Percentiles rank a stretch among this genome's conserved stretches.
Evolutionary conservation across 306 rosid genomes (phyloP).

Genomic region (Clitoria ternatea): DNA sequence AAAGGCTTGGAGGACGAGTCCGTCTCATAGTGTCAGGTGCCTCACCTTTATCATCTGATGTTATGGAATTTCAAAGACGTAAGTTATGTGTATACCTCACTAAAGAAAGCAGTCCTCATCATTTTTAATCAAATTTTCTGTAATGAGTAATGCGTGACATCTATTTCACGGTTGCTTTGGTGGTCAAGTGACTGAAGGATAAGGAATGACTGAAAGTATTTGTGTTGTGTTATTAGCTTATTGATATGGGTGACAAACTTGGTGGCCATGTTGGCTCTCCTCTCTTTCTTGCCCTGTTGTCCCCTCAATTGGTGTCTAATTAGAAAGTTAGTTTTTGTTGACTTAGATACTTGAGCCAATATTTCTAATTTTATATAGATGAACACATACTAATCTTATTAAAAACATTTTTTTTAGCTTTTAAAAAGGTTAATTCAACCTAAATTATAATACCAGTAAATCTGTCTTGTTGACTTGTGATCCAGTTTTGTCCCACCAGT

Average conservation of each 20-base stretch:
- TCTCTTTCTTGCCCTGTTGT: no score
- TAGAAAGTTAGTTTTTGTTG: slow-evolving; percentile 10
- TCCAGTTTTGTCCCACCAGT: background rate
- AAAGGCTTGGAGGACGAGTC: slow-evolving; percentile 91
- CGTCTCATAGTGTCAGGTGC: slow-evolving; percentile 92
- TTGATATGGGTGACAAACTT: slow-evolving; percentile 60
- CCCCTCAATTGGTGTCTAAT: slow-evolving; percentile 84
- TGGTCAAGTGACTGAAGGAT: slow-evolving; percentile 75
- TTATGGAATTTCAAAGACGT: slow-evolving; percentile 94
- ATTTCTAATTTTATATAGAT: no score
- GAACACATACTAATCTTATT: no score
- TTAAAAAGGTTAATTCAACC: background rate
- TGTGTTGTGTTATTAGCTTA: slow-evolving; percentile 73
- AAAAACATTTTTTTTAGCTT: no score
- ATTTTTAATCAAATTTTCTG: background rate
- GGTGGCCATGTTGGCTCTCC: slow-evolving; percentile 96
- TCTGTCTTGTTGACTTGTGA: background rate
- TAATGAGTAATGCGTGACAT: slow-evolving; percentile 20
- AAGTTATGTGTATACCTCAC: slow-evolving; percentile 37
- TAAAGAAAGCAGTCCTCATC: background rate
- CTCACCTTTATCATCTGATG: slow-evolving; percentile 94
- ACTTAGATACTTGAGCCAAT: no score
- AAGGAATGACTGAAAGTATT: slow-evolving; percentile 98
- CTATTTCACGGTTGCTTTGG: slow-evolving; percentile 77
- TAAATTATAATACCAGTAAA: background rate